Conservation (phyloP, 73 alveolate genomes). For the Tetrahymena thermophila region DNA sequence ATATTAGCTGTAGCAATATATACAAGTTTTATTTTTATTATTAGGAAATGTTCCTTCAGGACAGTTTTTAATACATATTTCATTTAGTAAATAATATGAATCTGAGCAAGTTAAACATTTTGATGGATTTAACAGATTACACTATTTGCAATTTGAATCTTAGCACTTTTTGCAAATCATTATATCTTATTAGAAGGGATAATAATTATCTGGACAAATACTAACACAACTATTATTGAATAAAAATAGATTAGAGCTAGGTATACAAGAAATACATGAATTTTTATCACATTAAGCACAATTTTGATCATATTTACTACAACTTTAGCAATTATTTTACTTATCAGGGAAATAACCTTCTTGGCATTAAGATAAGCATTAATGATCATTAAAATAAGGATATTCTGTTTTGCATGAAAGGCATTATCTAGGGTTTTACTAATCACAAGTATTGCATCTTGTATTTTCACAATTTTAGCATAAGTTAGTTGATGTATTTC, state of each 20-base stretch:
- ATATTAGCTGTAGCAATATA: not conserved
- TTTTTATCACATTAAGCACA: not conserved
- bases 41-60: not conserved
- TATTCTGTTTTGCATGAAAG: not conserved
- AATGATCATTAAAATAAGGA: not conserved
- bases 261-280: not conserved
- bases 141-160: not conserved
- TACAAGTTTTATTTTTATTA: not conserved
- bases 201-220: not conserved
- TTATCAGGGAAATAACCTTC: not conserved
- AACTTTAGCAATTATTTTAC: not conserved
- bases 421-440: not conserved
- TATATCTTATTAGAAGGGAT: not conserved
- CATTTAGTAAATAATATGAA: not conserved
- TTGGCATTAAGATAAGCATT: not conserved
- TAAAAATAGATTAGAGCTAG: not conserved
- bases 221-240: not conserved
- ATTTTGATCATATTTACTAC: not conserved
- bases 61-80: not conserved
- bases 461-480: not conserved
- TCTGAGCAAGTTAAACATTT: not conserved
- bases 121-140: not conserved
- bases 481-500: not conserved
- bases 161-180: not conserved
- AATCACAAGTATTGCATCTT: not conserved